Conservation (phyloP, 352 stramenopile genomes). For the Globisporangium paddicum region DNA sequence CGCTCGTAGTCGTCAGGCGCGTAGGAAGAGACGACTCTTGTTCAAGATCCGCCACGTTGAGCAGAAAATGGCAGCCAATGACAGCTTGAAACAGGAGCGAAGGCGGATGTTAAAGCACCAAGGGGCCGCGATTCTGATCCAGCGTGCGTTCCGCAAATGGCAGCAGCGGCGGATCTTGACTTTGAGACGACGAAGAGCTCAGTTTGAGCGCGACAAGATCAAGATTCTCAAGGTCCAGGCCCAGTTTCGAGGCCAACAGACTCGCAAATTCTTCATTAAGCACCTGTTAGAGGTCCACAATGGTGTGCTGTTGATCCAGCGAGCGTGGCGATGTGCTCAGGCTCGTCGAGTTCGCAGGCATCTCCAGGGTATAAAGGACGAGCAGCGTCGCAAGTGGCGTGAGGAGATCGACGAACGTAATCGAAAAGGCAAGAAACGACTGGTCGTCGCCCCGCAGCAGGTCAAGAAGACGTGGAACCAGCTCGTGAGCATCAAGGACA, state of each 20-base stretch:
- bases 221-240: constrained; percentile 54
- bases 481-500: constrained; percentile 13
- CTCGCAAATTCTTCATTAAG: constrained; percentile 20
- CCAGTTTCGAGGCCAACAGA: constrained; percentile 35
- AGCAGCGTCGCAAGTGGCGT: constrained; percentile 16
- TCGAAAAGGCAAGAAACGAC: background rate
- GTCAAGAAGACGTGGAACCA: constrained; percentile 20
- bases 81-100: constrained; percentile 2
- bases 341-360: constrained; percentile 17
- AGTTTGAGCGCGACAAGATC: constrained; percentile 60
- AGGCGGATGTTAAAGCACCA: constrained; percentile 12
- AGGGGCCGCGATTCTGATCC: constrained; percentile 45
- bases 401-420: constrained; percentile 22
- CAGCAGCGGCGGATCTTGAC: constrained; percentile 22
- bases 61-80: constrained; percentile 7
- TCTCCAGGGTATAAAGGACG: constrained; percentile 3
- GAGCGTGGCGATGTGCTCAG: constrained; percentile 40
- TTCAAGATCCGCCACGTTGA: constrained; percentile 34
- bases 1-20: constrained; percentile 25
- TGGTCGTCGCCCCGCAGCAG: constrained; percentile 4
- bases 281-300: constrained; percentile 20
- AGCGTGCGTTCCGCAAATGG: constrained; percentile 39
- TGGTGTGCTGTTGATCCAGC: constrained; percentile 36
- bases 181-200: constrained; percentile 36
- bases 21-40: constrained; percentile 25